A percentile compares a stretch with the other conserved stretches of the same genome.
Evolutionary conservation across 345 rosid species (phyloP).

Genomic region (Durio zibethinus): DNA sequence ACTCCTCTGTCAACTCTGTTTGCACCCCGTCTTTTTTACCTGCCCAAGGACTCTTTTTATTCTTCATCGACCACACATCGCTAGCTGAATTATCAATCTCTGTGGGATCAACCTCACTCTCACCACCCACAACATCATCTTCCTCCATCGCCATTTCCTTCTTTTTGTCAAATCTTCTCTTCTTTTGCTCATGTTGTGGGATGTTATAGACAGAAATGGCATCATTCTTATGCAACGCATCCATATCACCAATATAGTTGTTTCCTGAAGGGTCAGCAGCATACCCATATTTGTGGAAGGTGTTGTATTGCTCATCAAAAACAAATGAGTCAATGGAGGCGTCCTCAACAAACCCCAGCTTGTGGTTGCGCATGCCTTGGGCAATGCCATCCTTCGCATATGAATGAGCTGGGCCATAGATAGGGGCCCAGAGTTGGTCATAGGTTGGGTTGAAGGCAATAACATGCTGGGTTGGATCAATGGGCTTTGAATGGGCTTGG

Average conservation of each 20-base stretch:
- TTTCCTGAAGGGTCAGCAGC: conserved; percentile 87
- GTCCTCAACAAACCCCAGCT: conserved; percentile 93
- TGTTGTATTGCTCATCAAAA: conserved; percentile 90
- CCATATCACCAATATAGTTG: conserved; percentile 76
- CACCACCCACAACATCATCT: conserved; percentile 17
- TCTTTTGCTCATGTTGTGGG: conserved; percentile 82
- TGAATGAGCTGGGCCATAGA: conserved; percentile 81
- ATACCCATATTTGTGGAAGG: conserved; percentile 82
- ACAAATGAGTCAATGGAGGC: conserved; percentile 79
- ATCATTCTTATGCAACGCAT: conserved; percentile 54
- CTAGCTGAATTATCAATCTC: conserved; percentile 80
- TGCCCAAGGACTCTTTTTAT: conserved; percentile 92
- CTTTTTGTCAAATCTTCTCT: conserved; percentile 60
- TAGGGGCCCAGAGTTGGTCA: conserved; percentile 95
- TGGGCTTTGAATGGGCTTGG: conserved; percentile 57
- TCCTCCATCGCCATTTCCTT: conserved; percentile 41
- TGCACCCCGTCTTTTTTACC: conserved; percentile 86
- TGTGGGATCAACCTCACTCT: conserved; percentile 29
- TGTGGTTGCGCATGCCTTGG: conserved; percentile 96
- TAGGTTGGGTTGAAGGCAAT: conserved; percentile 74
- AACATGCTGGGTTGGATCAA: conserved; percentile 76
- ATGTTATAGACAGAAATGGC: conserved; percentile 75
- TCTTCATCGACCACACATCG: conserved; percentile 75
- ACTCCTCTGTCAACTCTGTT: conserved; percentile 84
- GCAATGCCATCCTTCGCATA: conserved; percentile 94